Evolutionary conservation across 305 asterid genomes (phyloP), one percentile per base, ranked within the genome.

Genomic region (Plantago lanceolata): DNA sequence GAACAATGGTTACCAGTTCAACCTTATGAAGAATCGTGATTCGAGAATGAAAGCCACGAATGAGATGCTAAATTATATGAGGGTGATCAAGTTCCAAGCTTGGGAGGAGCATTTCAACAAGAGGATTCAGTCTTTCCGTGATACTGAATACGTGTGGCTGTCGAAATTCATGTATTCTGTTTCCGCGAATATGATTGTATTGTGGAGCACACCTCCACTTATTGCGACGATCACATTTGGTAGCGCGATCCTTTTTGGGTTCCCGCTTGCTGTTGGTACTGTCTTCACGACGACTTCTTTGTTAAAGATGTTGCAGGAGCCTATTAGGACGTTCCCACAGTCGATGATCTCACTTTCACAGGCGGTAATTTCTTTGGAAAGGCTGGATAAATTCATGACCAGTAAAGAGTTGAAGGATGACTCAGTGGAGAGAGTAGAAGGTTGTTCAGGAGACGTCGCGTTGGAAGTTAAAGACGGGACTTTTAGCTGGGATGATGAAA

Each of bases 81-180:
- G 98, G 0, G 97, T 89, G 59, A 89, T 93, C 29, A 93, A 93
- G 67, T 93, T 93, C 75, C 98, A 93, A 70, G 98, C 98, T 0
- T 93, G 98, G 98, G 98, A 93, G 53, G 97, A 93, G 28, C 90
- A 85, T 58, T 93, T 93, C 52, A 85, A 84, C 82, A 47, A 75
- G 79, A 77, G 94, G 71, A 87, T 93, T 35, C 85, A 85, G 49
- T 79, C 95, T 8, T 79, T 86, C 48, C 87, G 98, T 0, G 89
- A 73, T 47, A 71, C 74, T 0, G 98, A 93, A 28, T 93, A 78
- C 37, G 59, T 64, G 3, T 93, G 97, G 98, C 77, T 93, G 35
- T 73, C 84, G 24, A 85, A 75, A 63, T 93, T 89, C 65, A 78
- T 81, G 86, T 81, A 74, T 57, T 85, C 97, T 4, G 62, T 93